phyloP scores from a whole-genome alignment of 257 asterid genomes.

The Nicotiana knightiana region DNA sequence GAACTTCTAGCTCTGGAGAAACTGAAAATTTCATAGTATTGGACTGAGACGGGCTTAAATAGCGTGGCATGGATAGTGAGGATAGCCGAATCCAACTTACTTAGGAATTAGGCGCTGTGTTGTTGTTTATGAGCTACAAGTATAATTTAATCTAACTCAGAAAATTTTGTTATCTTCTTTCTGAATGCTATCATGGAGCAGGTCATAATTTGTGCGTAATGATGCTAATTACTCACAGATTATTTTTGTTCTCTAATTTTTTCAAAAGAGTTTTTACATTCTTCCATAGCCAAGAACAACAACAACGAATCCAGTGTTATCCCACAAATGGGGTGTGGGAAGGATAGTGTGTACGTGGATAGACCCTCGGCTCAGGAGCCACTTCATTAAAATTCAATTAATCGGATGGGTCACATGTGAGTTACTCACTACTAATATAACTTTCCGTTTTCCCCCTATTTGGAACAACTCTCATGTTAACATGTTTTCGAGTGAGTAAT shows the following conservation, averaged over 20 bases:
- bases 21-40: no score
- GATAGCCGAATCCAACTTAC: no score
- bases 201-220: neutral
- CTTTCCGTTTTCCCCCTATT: neutral
- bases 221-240: neutral
- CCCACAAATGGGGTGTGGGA: no score
- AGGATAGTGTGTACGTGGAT: no score
- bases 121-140: neutral
- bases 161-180: neutral
- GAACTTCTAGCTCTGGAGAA: no score
- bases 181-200: neutral
- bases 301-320: no score
- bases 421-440: neutral
- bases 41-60: no score
- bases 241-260: neutral
- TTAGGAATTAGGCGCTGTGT: no score
- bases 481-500: no score
- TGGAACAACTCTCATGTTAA: neutral
- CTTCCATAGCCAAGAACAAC: neutral
- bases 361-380: neutral
- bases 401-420: neutral
- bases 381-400: neutral
- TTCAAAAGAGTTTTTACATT: neutral
- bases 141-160: neutral
- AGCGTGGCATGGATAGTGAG: no score